These are phyloP conservation scores for Gardenia jasminoides DNA, from an alignment of 257 asterid species.

Conservation along the genomic window DNA sequence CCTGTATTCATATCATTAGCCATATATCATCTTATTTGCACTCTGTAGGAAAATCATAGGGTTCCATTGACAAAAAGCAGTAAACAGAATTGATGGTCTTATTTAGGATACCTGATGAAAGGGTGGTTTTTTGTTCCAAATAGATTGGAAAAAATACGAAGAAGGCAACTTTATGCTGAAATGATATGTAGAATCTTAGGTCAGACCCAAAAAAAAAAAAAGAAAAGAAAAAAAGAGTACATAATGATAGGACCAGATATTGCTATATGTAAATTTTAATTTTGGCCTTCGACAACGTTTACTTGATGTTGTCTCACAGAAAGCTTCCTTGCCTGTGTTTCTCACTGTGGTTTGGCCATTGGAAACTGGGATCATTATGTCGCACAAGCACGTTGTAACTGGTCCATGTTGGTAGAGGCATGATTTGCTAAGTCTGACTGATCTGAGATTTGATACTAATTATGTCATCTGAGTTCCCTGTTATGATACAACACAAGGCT, in stretches of 20 bases:
- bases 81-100: too few relatives aligned
- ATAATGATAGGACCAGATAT: background rate
- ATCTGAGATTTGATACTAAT: background rate
- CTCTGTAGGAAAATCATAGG: background rate
- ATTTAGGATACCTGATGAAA: background rate
- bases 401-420: background rate
- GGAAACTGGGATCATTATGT: background rate
- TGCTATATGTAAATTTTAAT: background rate
- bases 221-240: too few relatives aligned
- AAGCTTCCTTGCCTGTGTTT: background rate
- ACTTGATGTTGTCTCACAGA: background rate
- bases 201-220: background rate
- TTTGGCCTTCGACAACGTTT: background rate
- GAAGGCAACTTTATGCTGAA: background rate
- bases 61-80: background rate
- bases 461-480: background rate
- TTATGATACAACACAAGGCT: background rate
- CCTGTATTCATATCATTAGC: background rate
- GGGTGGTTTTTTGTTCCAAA: background rate
- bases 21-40: background rate
- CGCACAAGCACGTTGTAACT: background rate
- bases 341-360: background rate
- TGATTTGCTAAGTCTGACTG: background rate
- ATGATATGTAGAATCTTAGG: background rate
- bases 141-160: too few relatives aligned